Evolutionary conservation across 352 stramenopile species (phyloP), one percentile per base, ranked within the genome.

Genomic region (Aphanomyces cochlioides): DNA sequence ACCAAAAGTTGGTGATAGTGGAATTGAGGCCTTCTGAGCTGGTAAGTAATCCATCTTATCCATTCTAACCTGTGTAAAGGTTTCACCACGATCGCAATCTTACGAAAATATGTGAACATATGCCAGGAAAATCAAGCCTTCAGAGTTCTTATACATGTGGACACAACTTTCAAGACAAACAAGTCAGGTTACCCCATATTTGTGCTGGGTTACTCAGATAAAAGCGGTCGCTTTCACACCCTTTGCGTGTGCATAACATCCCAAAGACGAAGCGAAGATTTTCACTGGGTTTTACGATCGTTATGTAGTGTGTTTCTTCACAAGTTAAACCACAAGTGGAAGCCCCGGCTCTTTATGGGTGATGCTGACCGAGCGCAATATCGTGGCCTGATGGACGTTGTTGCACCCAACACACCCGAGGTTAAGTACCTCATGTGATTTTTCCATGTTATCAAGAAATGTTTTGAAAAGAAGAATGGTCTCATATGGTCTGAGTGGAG

Each of bases 141-240:
- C 17, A 8, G 43, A n/a, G 15, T 1, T 58, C 17, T 58, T n/a
- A 12, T n/a, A n/a, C 43, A 50, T n/a, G 17, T 50, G 10, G 43
- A 50, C 50, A 58, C 50, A 36, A 58, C 50, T 37, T 58, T 58
- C 21, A 12, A 19, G 13, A 58, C 15, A 36, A 58, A 58, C 50
- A 36, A 36, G 50, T 58, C 21, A 28, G 50, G 3, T 12, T 58
- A 58, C 50, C 50, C 50, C 36, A 19, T 19, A 36, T 58, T 58
- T 19, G 17, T 58, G 36, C 36, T 58, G 2, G 50, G 3, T 12
- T 58, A 58, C 17, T 58, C 50, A 19, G 50, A 58, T 3, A 1
- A 37, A 28, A 28, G 8, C 15, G 50, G 50, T 36, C 7, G 7
- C 13, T 58, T 58, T 3, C 1, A 58, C 17, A 13, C 36, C 7